Evolutionary conservation across 2,329 filamentous ascomycete genomes (phyloP).

Genomic region (Oidium heveae): DNA sequence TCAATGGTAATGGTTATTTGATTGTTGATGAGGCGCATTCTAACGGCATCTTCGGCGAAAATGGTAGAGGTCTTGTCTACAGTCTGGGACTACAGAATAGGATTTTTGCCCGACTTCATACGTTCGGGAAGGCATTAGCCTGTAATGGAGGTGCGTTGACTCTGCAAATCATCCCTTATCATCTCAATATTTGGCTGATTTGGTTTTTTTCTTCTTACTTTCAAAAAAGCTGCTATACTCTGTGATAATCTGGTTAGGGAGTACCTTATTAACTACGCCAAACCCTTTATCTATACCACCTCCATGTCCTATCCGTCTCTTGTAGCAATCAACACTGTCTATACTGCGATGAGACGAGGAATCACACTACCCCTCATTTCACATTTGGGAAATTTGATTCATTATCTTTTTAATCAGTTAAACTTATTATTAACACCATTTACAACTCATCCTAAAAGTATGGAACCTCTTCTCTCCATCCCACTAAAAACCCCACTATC

Average conservation of each 20-base stretch:
- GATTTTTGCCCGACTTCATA: constrained; percentile 25
- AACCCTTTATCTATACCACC: constrained; percentile 19
- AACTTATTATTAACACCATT: constrained; percentile 11
- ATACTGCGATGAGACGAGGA: constrained; percentile 25
- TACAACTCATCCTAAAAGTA: neutral
- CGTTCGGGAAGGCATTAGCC: constrained; percentile 26
- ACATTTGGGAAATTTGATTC: constrained; percentile 21
- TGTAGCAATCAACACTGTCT: constrained; percentile 16
- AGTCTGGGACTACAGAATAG: constrained; percentile 22
- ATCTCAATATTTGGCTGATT: constrained; percentile 6
- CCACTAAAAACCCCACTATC: constrained; percentile 21
- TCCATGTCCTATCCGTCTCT: constrained; percentile 18
- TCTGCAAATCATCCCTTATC: constrained; percentile 7
- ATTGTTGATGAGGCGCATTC: constrained; percentile 31
- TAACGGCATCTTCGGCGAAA: constrained; percentile 23
- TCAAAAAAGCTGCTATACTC: constrained; percentile 7
- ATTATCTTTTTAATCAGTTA: constrained; percentile 21
- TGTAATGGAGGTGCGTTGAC: constrained; percentile 13
- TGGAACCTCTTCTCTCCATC: constrained; percentile 5
- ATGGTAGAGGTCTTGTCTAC: constrained; percentile 24
- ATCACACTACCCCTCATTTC: constrained; percentile 18
- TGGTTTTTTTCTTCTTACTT: constrained; percentile 11
- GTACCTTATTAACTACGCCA: constrained; percentile 11
- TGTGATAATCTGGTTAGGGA: constrained; percentile 5
- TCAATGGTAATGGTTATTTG: constrained; percentile 19